phyloP scores from a whole-genome alignment of 257 asterid genomes.

The Catharanthus roseus region DNA sequence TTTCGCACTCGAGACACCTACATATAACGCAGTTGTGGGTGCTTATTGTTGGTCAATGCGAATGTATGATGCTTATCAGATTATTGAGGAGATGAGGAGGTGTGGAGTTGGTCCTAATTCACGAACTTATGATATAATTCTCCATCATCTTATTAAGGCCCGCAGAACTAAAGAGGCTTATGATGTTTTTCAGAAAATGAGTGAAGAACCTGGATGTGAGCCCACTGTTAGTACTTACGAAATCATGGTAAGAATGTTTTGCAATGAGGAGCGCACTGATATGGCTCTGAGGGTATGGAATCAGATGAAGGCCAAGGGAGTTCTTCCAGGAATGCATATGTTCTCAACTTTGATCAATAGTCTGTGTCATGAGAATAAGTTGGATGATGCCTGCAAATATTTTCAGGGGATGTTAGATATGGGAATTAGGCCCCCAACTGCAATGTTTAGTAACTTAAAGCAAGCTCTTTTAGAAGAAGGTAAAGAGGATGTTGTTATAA shows the following conservation, averaged over 20 bases:
- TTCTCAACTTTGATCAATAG: slow-evolving; percentile 55
- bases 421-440: slow-evolving; percentile 75
- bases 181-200: slow-evolving; percentile 48
- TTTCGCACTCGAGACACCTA: slow-evolving; percentile 49
- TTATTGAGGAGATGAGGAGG: slow-evolving; percentile 61
- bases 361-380: slow-evolving; percentile 42
- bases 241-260: slow-evolving; percentile 77
- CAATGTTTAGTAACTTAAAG: slow-evolving; percentile 53
- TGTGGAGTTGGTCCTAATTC: slow-evolving; percentile 66
- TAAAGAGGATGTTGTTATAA: slow-evolving; percentile 36
- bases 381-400: slow-evolving; percentile 51
- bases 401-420: slow-evolving; percentile 64
- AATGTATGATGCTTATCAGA: slow-evolving; percentile 44
- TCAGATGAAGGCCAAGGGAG: slow-evolving; percentile 69
- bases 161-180: slow-evolving; percentile 52
- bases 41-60: slow-evolving; percentile 71
- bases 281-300: slow-evolving; percentile 66
- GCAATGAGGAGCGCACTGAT: slow-evolving; percentile 47
- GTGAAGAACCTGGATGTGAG: slow-evolving; percentile 49
- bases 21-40: slow-evolving; percentile 74
- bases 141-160: slow-evolving; percentile 55
- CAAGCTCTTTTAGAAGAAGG: slow-evolving; percentile 56
- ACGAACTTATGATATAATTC: slow-evolving; percentile 60
- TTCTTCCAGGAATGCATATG: slow-evolving; percentile 74
- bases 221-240: slow-evolving; percentile 68